Conservation (phyloP, 139 green algal species). For the Chlamydomonas sphaeroides region DNA sequence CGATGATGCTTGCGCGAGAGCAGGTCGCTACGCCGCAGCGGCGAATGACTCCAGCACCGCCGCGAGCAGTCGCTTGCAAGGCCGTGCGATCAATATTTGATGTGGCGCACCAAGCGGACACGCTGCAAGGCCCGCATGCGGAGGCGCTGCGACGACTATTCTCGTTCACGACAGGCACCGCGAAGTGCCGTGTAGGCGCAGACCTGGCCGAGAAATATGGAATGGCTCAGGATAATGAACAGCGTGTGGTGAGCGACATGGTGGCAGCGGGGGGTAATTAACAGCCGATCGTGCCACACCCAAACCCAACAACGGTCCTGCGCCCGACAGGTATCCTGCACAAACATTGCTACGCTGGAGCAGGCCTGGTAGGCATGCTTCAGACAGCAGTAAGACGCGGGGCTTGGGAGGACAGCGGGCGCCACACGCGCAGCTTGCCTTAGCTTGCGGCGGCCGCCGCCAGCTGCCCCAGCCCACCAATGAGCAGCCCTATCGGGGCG, state of each 20-base stretch:
- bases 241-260: conserved; percentile 69
- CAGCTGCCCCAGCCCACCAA: no score
- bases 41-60: no score
- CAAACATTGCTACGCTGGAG: conserved; percentile 53
- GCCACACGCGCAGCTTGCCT: neutral
- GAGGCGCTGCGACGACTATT: conserved; percentile 8
- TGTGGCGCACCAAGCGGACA: neutral
- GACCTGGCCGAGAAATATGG: conserved; percentile 69
- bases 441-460: no score
- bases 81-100: conserved; percentile 32
- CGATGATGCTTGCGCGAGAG: no score
- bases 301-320: no score
- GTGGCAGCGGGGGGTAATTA: conserved; percentile 50
- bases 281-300: conserved; percentile 79
- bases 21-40: no score
- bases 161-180: conserved; percentile 16
- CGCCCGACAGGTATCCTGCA: no score
- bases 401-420: no score
- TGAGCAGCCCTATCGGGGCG: no score
- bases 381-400: neutral
- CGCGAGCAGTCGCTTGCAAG: no score
- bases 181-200: conserved; percentile 23
- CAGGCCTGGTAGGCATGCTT: conserved; percentile 12
- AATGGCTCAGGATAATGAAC: conserved; percentile 65
- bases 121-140: neutral